Evolutionary conservation across 2,329 filamentous ascomycete species (phyloP).

Genomic region (Talaromyces sp.): DNA sequence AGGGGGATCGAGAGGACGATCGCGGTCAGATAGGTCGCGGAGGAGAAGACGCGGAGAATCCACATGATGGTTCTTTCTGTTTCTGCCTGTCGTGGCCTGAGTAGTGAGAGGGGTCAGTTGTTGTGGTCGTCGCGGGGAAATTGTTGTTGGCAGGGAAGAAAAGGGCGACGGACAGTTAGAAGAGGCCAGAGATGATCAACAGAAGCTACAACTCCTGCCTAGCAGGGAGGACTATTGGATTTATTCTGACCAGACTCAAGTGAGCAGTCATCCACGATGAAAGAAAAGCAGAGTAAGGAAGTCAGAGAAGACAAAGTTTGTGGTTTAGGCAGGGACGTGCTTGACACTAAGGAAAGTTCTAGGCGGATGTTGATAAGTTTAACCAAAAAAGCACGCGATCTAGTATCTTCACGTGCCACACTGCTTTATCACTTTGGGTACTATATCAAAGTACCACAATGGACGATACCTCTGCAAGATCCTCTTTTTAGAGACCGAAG

Average conservation of each 20-base stretch:
- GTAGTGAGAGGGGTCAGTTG: constrained; percentile 5
- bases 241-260: constrained; percentile 1
- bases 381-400: constrained; percentile 13
- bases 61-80: constrained; percentile 57
- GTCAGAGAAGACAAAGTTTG: background rate
- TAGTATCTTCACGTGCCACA: constrained; percentile 21
- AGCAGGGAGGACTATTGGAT: constrained; percentile 11
- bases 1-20: constrained; percentile 95
- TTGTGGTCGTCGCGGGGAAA: background rate
- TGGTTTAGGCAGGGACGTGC: constrained; percentile 11
- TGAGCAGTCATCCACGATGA: background rate
- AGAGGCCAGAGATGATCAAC: constrained; percentile 3
- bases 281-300: background rate
- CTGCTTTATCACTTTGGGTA: too few species aligned
- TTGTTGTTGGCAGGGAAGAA: background rate
- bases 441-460: background rate
- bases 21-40: constrained; percentile 79
- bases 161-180: constrained; percentile 15
- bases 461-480: too few species aligned
- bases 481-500: too few species aligned
- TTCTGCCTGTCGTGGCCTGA: background rate
- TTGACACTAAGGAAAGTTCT: constrained; percentile 7
- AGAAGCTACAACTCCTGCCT: constrained; percentile 14
- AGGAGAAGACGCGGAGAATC: constrained; percentile 75
- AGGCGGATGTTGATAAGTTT: constrained; percentile 11